Conservation (phyloP, 2,329 filamentous ascomycete genomes). For the Gremmenia infestans region DNA sequence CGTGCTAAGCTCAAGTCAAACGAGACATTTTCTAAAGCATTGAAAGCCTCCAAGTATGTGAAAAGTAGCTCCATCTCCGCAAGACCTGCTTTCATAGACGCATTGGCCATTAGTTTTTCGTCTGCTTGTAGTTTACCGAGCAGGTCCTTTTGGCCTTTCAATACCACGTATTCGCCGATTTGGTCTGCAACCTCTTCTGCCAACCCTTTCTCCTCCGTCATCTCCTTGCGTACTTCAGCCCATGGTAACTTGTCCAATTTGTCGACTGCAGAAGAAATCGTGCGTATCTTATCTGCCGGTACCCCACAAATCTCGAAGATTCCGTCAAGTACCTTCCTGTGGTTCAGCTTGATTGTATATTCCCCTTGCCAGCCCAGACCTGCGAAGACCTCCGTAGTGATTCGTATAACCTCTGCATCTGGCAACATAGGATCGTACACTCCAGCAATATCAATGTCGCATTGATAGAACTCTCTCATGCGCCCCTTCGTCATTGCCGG, state of each 20-base stretch:
- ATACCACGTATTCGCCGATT: conserved; percentile 79
- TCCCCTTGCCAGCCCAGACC: conserved; percentile 64
- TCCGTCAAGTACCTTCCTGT: conserved; percentile 89
- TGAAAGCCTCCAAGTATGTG: conserved; percentile 74
- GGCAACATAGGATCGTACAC: conserved; percentile 86
- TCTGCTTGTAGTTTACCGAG: conserved; percentile 65
- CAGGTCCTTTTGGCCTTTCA: conserved; percentile 70
- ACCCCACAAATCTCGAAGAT: conserved; percentile 90
- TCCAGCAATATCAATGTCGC: conserved; percentile 93
- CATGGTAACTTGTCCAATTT: conserved; percentile 93
- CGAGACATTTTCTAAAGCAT: conserved; percentile 67
- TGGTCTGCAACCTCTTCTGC: conserved; percentile 72
- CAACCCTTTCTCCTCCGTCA: conserved; percentile 88
- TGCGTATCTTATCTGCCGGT: conserved; percentile 76
- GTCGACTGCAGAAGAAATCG: conserved; percentile 89
- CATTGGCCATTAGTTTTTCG: conserved; percentile 63
- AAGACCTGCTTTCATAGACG: conserved; percentile 72
- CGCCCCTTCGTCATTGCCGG: conserved; percentile 85
- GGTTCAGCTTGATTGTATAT: conserved; percentile 84
- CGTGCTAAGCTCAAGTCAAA: conserved; percentile 88
- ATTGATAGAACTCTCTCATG: conserved; percentile 96
- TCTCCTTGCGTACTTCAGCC: conserved; percentile 85
- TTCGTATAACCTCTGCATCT: conserved; percentile 82
- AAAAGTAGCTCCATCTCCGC: conserved; percentile 78
- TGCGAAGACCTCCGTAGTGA: conserved; percentile 81